Conservation (phyloP, 805 yeast genomes). For the Metschnikowia henanensis region DNA sequence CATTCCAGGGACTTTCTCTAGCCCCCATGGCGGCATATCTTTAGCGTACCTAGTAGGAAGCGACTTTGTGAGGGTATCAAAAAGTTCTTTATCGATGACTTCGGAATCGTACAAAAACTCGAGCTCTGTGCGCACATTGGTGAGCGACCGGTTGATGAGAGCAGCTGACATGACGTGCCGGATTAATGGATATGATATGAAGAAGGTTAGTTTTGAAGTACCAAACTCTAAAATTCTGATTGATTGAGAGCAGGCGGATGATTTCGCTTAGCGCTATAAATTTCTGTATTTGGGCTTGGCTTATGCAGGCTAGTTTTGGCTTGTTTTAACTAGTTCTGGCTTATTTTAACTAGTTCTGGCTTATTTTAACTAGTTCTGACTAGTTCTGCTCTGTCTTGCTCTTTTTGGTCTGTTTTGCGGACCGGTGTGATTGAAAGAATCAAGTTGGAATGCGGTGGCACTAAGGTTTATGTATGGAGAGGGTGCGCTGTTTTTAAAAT, state of each 20-base stretch:
- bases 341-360: no score
- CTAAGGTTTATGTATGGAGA: neutral
- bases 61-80: constrained; percentile 45
- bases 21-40: constrained; percentile 50
- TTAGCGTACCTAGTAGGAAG: constrained; percentile 59
- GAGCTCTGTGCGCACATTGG: constrained; percentile 73
- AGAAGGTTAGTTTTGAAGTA: no score
- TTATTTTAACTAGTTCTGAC: no score
- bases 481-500: no score
- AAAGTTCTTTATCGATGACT: constrained; percentile 61
- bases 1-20: constrained; percentile 27
- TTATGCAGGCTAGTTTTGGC: no score
- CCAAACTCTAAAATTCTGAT: no score
- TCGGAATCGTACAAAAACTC: constrained; percentile 77
- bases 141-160: constrained; percentile 72
- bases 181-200: no score
- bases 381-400: no score
- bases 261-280: no score
- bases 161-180: constrained; percentile 47
- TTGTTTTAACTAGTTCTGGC: no score
- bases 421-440: neutral
- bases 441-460: neutral
- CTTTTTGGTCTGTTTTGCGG: neutral
- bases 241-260: no score
- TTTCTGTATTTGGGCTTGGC: no score